Percentiles rank a stretch among this genome's conserved stretches.
Conservation (phyloP, 169 alveolate genomes). For the Eimeria maxima region DNA sequence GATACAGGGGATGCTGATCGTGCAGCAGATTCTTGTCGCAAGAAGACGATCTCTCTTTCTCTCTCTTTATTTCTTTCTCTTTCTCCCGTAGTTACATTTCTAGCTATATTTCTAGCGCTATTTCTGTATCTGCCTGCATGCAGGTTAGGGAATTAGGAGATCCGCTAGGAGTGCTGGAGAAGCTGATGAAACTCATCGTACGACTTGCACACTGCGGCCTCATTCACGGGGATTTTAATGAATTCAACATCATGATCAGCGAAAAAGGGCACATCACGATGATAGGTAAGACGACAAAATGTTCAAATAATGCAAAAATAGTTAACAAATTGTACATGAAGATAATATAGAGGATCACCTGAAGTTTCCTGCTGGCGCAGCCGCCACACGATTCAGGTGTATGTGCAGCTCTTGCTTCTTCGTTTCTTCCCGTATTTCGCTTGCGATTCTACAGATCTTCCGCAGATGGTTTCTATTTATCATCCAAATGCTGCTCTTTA, state of each 20-base stretch:
- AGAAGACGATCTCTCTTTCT: no score
- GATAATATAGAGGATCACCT: not conserved
- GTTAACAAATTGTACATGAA: not conserved
- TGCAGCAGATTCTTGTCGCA: no score
- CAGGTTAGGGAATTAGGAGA: constrained; percentile 66
- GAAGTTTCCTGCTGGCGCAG: not conserved
- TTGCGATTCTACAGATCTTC: constrained; percentile 94
- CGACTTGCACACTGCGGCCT: constrained; percentile 97
- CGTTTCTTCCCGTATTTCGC: not conserved
- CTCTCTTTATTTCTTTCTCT: no score
- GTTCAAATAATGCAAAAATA: not conserved
- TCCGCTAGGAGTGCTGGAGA: constrained; percentile 78
- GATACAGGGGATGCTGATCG: no score
- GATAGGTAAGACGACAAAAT: constrained; percentile 84
- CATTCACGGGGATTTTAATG: constrained; percentile 99
- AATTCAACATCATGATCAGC: constrained; percentile 97
- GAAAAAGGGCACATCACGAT: constrained; percentile 92
- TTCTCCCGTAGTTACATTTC: not conserved
- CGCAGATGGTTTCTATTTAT: constrained; percentile 97
- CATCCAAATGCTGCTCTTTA: constrained; percentile 97
- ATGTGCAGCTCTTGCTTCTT: not conserved
- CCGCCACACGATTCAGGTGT: not conserved
- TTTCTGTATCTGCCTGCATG: not conserved
- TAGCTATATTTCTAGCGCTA: not conserved
- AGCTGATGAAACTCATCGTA: constrained; percentile 90